These are phyloP conservation scores for Annulohypoxylon bovei DNA, from an alignment of 495 filamentous ascomycete species.

Conservation along the genomic window DNA sequence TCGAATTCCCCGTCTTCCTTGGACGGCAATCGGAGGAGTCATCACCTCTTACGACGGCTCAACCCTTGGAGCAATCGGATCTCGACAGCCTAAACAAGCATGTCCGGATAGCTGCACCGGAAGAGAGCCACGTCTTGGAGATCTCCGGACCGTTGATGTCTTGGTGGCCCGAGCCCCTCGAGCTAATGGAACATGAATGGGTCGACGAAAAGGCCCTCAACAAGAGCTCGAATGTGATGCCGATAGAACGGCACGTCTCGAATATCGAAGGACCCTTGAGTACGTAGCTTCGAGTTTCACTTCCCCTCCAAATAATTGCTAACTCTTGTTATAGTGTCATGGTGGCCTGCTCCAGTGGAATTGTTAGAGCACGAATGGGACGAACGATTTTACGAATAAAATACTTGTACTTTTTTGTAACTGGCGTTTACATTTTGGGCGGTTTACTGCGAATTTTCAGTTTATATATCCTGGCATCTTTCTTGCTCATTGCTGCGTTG, in stretches of 20 bases:
- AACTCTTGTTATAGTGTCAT: conserved; percentile 34
- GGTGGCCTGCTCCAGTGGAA: conserved; percentile 43
- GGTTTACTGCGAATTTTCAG: conserved; percentile 6
- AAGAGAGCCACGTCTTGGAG: conserved; percentile 23
- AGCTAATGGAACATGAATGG: conserved; percentile 43
- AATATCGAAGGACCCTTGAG: conserved; percentile 34
- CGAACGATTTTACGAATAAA: conserved; percentile 46
- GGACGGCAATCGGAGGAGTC: conserved; percentile 42
- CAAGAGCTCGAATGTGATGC: conserved; percentile 5
- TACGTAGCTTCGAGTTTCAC: neutral
- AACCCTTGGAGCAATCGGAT: neutral
- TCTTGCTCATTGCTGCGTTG: neutral
- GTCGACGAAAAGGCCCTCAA: conserved; percentile 8
- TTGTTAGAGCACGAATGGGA: conserved; percentile 41
- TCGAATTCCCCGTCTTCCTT: conserved; percentile 47
- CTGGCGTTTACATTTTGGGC: conserved; percentile 24
- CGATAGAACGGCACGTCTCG: conserved; percentile 29
- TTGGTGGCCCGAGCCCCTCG: conserved; percentile 41
- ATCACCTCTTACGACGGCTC: neutral
- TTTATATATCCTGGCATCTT: conserved; percentile 31
- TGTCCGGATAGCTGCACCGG: conserved; percentile 17
- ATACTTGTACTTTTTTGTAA: neutral
- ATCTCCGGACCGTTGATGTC: conserved; percentile 43
- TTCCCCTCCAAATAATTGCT: neutral
- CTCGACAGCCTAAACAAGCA: conserved; percentile 14